phyloP scores from a whole-genome alignment of 345 rosid genomes.

The Populus davidiana region DNA sequence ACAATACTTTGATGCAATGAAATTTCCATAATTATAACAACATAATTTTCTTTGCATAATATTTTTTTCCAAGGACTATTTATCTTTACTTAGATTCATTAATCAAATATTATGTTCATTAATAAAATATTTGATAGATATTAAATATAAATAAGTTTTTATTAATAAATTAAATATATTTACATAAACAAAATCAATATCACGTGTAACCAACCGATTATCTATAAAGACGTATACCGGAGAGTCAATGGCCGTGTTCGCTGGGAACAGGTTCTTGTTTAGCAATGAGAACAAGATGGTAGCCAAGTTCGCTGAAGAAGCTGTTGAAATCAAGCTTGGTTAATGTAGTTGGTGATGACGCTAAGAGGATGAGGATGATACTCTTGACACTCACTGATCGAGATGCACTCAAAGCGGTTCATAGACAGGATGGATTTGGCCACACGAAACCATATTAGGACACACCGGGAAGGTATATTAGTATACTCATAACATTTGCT shows the following conservation, averaged over 20 bases:
- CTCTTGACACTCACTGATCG: neutral
- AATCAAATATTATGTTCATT: too few species aligned
- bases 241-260: neutral
- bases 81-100: too few species aligned
- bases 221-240: rapidly evolving
- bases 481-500: neutral
- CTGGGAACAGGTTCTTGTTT: constrained; percentile 8
- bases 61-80: too few species aligned
- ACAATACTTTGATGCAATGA: too few species aligned
- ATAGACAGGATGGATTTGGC: constrained; percentile 8
- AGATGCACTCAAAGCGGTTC: neutral
- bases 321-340: constrained; percentile 9
- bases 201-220: too few species aligned
- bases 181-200: too few species aligned
- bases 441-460: constrained; percentile 4
- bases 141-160: too few species aligned
- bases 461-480: constrained; percentile 21
- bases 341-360: constrained; percentile 26
- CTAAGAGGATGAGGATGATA: constrained; percentile 16
- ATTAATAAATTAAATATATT: too few species aligned
- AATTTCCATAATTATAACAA: too few species aligned
- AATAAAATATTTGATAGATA: too few species aligned
- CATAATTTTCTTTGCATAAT: too few species aligned
- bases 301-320: neutral
- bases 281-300: constrained; percentile 17